Evolutionary conservation across 441 rosid genomes (phyloP), one percentile per base, ranked within the genome.

Genomic region (Dalechampia spathulata): DNA sequence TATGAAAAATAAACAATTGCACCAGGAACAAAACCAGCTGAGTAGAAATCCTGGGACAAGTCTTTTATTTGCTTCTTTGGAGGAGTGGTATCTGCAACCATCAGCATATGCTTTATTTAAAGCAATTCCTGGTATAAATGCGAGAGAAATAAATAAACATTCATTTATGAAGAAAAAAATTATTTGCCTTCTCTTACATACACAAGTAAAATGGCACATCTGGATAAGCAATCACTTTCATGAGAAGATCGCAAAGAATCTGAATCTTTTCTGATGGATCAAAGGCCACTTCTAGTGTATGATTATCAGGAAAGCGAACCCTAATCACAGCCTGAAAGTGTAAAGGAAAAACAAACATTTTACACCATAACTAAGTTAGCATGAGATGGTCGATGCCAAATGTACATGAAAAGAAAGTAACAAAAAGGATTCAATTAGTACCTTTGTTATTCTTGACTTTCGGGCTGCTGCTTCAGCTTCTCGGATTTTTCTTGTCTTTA

Each of bases 381-480:
- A 22, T 15, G 23, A 30, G n/a, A 27, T 47, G 17, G 21, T 20
- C 41, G 2, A 23, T 47, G 40, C 8, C 25, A 14, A 17, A 15
- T 3, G 16, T 41, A 22, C 20, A 50, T 28, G 51, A 34, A 2
- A 63, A 64, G 14, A 36, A 32, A 19, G 7, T 7, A 10, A 32
- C 1, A 19, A 40, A 61, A 47, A 49, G 4, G 52, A 44, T 34
- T 34, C 25, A 32, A 39, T 2, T 28, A 23, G 63, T 30, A 83
- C 98, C 96, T 82, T 90, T 11, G 90, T 83, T 30, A 75, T 49
- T 83, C 72, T 85, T 41, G 95, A 68, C 70, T 85, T 70, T 27
- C 81, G 83, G 55, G 91, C 84, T 61, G 90, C 90, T 72, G 74
- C 93, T 70, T 93, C 96, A 32, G 89, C 95, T 71, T 93, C 95